Conservation (phyloP, 495 filamentous ascomycete species). For the Extremus antarcticus region DNA sequence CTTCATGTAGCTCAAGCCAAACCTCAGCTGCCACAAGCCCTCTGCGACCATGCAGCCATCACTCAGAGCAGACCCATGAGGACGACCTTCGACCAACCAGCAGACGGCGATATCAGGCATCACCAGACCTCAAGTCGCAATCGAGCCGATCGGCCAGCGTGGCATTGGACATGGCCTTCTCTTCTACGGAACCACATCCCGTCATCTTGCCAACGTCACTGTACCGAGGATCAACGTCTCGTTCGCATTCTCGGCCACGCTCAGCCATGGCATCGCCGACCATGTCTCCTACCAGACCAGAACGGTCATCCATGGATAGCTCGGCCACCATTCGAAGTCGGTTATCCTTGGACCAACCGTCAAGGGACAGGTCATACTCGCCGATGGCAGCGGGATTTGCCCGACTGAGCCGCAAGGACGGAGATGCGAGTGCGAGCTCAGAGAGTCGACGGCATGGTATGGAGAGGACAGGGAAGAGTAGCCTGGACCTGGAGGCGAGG, state of each 20-base stretch:
- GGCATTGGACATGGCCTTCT: neutral
- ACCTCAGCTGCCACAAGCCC: neutral
- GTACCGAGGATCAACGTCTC: neutral
- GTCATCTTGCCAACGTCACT: neutral
- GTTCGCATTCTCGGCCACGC: neutral
- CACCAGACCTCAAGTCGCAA: too few species aligned
- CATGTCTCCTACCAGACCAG: neutral
- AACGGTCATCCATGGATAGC: neutral
- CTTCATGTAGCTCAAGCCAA: too few species aligned
- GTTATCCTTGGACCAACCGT: neutral
- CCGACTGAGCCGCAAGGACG: neutral
- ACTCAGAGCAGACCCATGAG: too few species aligned
- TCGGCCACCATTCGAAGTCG: neutral
- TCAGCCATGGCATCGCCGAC: neutral
- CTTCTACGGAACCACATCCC: neutral
- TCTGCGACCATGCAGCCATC: too few species aligned
- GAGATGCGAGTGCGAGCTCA: neutral
- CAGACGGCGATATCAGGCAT: too few species aligned
- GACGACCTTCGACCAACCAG: neutral
- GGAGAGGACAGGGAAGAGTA: neutral
- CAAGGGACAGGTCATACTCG: neutral
- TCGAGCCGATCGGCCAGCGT: neutral
- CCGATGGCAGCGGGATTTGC: constrained; percentile 1
- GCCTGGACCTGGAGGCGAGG: neutral
- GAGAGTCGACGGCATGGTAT: too few species aligned